phyloP scores from a whole-genome alignment of 176 grass and related monocot species.

The Rhynchospora breviuscula region DNA sequence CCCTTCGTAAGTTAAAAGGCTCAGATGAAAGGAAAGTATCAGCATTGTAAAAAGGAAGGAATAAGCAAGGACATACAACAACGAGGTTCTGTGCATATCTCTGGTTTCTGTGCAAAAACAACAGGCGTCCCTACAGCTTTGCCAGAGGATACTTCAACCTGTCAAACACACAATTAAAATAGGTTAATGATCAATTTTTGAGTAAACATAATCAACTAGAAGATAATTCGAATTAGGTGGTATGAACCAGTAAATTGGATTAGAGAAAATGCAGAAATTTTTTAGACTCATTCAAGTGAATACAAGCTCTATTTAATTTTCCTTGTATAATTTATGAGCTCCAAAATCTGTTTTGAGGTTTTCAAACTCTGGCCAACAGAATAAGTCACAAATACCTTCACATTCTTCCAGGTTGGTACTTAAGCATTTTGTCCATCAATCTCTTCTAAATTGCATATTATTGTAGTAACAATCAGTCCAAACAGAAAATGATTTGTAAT shows the following conservation, averaged over 20 bases:
- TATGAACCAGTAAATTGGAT: background rate
- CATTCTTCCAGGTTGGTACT: no score
- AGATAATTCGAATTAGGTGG: background rate
- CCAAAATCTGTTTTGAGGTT: background rate
- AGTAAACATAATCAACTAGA: no score
- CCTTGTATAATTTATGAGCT: background rate
- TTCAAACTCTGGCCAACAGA: background rate
- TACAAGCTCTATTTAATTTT: background rate
- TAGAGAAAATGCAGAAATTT: background rate
- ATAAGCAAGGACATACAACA: conserved; percentile 22
- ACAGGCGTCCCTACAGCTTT: conserved; percentile 17
- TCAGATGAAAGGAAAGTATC: background rate
- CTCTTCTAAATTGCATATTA: no score
- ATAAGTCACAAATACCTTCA: background rate
- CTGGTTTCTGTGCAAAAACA: conserved; percentile 28
- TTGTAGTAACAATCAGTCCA: no score
- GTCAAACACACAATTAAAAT: background rate
- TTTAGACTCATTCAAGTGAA: background rate
- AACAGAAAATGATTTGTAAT: no score
- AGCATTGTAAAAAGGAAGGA: background rate
- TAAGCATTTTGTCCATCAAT: no score
- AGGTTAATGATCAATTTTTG: background rate
- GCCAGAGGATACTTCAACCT: conserved; percentile 35
- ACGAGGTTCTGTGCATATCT: conserved; percentile 29
- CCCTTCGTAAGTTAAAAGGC: background rate